A percentile compares a stretch with the other conserved stretches of the same genome.
Conservation (phyloP, 352 stramenopile species). For the Pythium folliculosum region DNA sequence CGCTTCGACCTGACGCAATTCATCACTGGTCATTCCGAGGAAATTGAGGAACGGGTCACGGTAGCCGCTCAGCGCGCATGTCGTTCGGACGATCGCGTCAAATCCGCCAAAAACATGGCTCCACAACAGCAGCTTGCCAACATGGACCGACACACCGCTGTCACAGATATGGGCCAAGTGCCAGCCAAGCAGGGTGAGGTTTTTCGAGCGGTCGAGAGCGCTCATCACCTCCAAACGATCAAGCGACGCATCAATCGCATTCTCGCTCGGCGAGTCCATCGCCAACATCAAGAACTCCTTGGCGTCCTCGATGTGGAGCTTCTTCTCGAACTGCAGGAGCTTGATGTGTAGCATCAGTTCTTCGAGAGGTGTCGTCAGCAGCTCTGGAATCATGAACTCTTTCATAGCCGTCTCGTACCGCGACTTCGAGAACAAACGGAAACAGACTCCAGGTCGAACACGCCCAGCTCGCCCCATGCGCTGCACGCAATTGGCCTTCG, state of each 20-base stretch:
- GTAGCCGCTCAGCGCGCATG: constrained; percentile 71
- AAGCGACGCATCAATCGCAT: constrained; percentile 90
- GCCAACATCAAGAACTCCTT: constrained; percentile 91
- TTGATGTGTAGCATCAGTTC: constrained; percentile 78
- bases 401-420: constrained; percentile 73
- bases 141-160: constrained; percentile 63
- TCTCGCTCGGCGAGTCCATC: constrained; percentile 92
- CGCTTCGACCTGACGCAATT: constrained; percentile 53
- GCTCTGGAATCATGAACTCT: constrained; percentile 73
- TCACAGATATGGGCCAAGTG: constrained; percentile 72
- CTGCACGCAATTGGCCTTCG: constrained; percentile 88
- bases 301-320: constrained; percentile 63
- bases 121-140: constrained; percentile 74
- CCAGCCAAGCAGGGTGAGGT: constrained; percentile 71
- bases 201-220: constrained; percentile 41
- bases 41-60: constrained; percentile 79
- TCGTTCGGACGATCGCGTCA: constrained; percentile 60
- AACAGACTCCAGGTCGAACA: constrained; percentile 93
- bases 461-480: constrained; percentile 92
- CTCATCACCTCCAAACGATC: constrained; percentile 85
- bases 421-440: constrained; percentile 72
- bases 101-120: constrained; percentile 70
- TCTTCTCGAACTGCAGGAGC: constrained; percentile 73
- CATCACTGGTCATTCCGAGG: constrained; percentile 61
- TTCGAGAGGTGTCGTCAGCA: constrained; percentile 73